Evolutionary conservation across 2,329 filamentous ascomycete genomes (phyloP), one percentile per base, ranked within the genome.

Genomic region (Botryotinia narcissicola): DNA sequence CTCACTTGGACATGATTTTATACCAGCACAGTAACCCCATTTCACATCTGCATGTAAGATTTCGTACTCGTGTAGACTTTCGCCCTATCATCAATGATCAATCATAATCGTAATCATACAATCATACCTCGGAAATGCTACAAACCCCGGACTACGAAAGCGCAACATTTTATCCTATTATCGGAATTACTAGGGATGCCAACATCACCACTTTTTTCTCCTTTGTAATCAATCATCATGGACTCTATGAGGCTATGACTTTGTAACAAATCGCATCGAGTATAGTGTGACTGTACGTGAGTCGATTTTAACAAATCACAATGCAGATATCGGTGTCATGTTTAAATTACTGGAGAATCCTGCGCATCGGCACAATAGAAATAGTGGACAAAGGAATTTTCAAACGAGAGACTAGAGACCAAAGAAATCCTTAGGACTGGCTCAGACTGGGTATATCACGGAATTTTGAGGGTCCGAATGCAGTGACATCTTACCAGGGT

Each of bases 41-140:
- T 46, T 32, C 18, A 46, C n/a, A 66, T 48, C 62, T 66, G 62
- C 62, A 48, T 66, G 63, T 48, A 66, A 66, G 42, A 66, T 48
- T 66, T 66, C 62, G 42, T 66, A 66, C 42, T 66, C 62, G 62
- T 66, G 60, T 62, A 22, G 20, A 25, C 20, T 22, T 22, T 48
- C 20, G 22, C 46, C 25, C 46, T 51, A 54, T 54, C 51, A n/a
- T 54, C 25, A 14, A 18, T 18, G 35, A 25, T 61, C 40, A 42
- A n/a, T 54, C n/a, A n/a, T 12, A 10, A 29, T 29, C 60, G 16
- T 61, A 25, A 25, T 29, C 20, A 12, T 32, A 32, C 35, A 35
- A 7, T 35, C 5, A 35, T 9, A 32, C 42, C n/a, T 66, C 42
- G 42, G 42, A 66, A 29, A 35, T 25, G 62, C 22, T 10, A 22